A percentile compares a stretch with the other conserved stretches of the same genome.
These are phyloP conservation scores for Candida suzukii DNA, from an alignment of 805 yeast species.

Conservation along the genomic window DNA sequence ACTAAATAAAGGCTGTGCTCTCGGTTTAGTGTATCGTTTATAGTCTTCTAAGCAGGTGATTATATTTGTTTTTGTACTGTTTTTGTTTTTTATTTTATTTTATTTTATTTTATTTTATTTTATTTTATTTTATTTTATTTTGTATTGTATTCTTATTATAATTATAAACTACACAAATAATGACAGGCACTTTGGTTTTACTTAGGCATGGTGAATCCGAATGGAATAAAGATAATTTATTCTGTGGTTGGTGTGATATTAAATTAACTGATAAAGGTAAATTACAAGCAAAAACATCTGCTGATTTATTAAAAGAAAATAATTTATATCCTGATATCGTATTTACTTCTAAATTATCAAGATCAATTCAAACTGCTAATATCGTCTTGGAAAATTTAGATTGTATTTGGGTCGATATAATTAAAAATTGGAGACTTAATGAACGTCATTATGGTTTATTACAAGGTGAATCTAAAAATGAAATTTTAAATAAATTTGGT, in stretches of 20 bases:
- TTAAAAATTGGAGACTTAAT: slow-evolving; percentile 72
- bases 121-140: too few relatives aligned
- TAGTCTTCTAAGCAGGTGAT: too few relatives aligned
- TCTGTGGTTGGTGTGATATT: slow-evolving; percentile 86
- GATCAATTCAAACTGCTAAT: slow-evolving; percentile 71
- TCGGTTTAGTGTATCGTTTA: too few relatives aligned
- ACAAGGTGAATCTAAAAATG: slow-evolving; percentile 72
- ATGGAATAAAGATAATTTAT: slow-evolving; percentile 67
- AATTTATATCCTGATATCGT: slow-evolving; percentile 48
- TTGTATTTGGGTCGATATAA: slow-evolving; percentile 39
- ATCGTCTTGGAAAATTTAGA: slow-evolving; percentile 54
- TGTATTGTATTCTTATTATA: too few relatives aligned
- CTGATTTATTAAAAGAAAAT: slow-evolving; percentile 46
- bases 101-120: too few relatives aligned
- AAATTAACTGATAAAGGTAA: slow-evolving; percentile 60
- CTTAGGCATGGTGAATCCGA: slow-evolving; percentile 82
- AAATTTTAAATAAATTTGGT: slow-evolving; percentile 59
- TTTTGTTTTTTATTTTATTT: too few relatives aligned
- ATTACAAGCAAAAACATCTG: slow-evolving; percentile 62
- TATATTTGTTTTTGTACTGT: too few relatives aligned
- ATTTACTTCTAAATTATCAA: slow-evolving; percentile 62
- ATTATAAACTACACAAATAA: too few relatives aligned
- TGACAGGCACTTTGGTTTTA: slow-evolving; percentile 35
- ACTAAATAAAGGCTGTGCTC: too few relatives aligned
- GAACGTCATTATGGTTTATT: slow-evolving; percentile 81